These are phyloP conservation scores for Chlamydomonas incerta DNA, from an alignment of 139 green algal species.

Conservation along the genomic window DNA sequence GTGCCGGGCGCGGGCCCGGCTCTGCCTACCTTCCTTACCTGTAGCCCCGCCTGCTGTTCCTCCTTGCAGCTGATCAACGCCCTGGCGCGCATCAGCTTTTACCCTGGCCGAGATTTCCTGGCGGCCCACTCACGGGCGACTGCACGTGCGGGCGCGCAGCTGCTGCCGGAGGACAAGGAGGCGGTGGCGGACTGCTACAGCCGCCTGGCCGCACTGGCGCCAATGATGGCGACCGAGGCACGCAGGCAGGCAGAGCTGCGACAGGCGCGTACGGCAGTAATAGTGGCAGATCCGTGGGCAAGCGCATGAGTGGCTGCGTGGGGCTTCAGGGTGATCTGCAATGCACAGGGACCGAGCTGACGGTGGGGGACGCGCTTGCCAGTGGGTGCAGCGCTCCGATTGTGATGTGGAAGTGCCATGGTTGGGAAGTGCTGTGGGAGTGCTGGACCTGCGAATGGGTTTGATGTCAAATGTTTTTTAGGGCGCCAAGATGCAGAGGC, in stretches of 20 bases:
- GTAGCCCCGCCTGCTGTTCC: no score
- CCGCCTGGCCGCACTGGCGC: not conserved
- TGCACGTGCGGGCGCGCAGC: not conserved
- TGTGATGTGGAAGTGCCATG: no score
- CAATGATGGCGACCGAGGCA: slow-evolving; percentile 10
- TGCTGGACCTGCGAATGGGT: no score
- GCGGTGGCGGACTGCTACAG: not conserved
- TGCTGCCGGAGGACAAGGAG: slow-evolving; percentile 7
- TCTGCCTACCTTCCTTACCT: no score
- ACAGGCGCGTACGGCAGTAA: not conserved
- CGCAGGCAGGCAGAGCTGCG: not conserved
- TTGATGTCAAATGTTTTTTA: no score
- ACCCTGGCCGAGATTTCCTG: slow-evolving; percentile 30
- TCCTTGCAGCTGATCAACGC: not conserved
- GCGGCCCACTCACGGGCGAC: slow-evolving; percentile 3
- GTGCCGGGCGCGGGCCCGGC: no score
- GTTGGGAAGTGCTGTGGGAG: no score
- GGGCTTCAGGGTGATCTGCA: no score
- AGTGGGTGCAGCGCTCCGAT: no score
- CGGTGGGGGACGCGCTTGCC: no score
- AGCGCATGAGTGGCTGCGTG: not conserved
- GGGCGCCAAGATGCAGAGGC: no score
- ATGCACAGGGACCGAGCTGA: no score
- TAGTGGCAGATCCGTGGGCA: slow-evolving; percentile 8
- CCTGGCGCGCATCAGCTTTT: slow-evolving; percentile 8